Conservation (phyloP, 2,329 filamentous ascomycete genomes). For the Xylaria sp. region DNA sequence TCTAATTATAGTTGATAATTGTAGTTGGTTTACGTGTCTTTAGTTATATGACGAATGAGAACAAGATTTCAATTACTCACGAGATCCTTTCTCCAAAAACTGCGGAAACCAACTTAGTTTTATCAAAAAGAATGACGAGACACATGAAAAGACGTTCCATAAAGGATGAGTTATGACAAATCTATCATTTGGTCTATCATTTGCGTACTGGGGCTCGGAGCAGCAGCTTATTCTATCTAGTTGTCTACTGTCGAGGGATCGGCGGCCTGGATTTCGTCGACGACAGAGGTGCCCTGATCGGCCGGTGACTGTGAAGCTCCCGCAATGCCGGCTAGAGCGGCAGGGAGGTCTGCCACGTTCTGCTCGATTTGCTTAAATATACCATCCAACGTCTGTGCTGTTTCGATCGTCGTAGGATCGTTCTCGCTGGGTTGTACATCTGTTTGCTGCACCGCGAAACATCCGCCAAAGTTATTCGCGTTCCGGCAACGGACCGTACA, state of each 20-base stretch:
- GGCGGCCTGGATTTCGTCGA: conserved; percentile 29
- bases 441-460: conserved; percentile 56
- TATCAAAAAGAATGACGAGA: background rate
- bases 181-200: background rate
- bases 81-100: too few relatives aligned
- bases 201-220: background rate
- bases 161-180: background rate
- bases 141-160: background rate
- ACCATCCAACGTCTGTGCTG: conserved; percentile 52
- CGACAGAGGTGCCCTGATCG: conserved; percentile 46
- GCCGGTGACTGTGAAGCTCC: conserved; percentile 45
- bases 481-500: conserved; percentile 56
- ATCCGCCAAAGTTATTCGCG: conserved; percentile 52
- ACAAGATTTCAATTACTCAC: too few relatives aligned
- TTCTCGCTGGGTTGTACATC: conserved; percentile 49
- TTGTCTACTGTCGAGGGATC: conserved; percentile 25
- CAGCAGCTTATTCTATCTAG: conserved; percentile 4
- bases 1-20: background rate
- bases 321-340: conserved; percentile 54
- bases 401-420: conserved; percentile 50
- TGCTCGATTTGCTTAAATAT: conserved; percentile 54
- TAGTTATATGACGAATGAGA: background rate
- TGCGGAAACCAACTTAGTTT: too few relatives aligned
- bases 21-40: background rate
- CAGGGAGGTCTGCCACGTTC: conserved; percentile 55